Evolutionary conservation across 2,329 filamentous ascomycete species (phyloP).

Genomic region (Claviceps pusilla): DNA sequence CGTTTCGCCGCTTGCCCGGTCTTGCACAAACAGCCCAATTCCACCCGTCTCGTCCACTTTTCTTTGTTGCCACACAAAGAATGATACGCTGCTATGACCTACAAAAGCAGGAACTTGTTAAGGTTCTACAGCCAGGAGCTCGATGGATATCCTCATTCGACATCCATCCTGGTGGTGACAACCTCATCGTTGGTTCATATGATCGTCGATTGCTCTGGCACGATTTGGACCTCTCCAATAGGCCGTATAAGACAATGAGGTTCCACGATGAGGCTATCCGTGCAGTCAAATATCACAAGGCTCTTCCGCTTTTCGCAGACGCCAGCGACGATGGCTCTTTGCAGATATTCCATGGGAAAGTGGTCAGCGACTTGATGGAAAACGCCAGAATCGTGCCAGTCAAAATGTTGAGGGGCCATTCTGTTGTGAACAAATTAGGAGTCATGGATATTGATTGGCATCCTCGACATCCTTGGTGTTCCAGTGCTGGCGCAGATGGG

Average conservation of each 20-base stretch:
- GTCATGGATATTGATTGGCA: constrained; percentile 96
- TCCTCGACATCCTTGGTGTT: constrained; percentile 81
- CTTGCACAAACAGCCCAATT: constrained; percentile 80
- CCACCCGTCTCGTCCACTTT: constrained; percentile 80
- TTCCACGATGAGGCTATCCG: constrained; percentile 91
- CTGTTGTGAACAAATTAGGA: constrained; percentile 69
- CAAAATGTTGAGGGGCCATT: constrained; percentile 85
- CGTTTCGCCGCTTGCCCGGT: constrained; percentile 65
- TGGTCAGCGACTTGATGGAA: constrained; percentile 87
- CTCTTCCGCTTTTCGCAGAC: constrained; percentile 77
- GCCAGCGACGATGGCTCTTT: constrained; percentile 87
- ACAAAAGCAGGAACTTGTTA: constrained; percentile 77
- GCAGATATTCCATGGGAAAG: constrained; percentile 94
- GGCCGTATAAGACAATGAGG: constrained; percentile 90
- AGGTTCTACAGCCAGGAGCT: constrained; percentile 83
- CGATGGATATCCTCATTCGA: constrained; percentile 89
- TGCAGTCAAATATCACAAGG: constrained; percentile 72
- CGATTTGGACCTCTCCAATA: constrained; percentile 77
- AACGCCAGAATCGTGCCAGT: constrained; percentile 92
- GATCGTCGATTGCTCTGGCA: constrained; percentile 92
- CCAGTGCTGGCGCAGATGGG: constrained; percentile 87
- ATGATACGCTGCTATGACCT: constrained; percentile 90
- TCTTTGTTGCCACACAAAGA: constrained; percentile 92
- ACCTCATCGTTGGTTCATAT: constrained; percentile 86
- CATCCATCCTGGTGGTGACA: constrained; percentile 83